Percentiles rank a stretch among this genome's conserved stretches.
phyloP scores from a whole-genome alignment of 331 rosid species.

The Quercus phellos region DNA sequence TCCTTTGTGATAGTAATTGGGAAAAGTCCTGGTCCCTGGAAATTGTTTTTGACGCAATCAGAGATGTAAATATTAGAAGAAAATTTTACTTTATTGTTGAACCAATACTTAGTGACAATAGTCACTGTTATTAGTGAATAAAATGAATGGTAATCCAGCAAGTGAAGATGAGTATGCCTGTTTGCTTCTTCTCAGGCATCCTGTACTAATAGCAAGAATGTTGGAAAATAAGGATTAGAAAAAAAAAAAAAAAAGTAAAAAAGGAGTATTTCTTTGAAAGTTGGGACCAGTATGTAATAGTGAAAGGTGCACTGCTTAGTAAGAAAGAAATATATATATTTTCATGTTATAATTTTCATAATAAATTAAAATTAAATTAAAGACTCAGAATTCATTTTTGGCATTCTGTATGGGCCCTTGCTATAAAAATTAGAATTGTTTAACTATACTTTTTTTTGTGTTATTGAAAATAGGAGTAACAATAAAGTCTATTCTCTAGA shows the following conservation, averaged over 20 bases:
- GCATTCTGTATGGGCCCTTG: background rate
- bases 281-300: background rate
- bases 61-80: background rate
- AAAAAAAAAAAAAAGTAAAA: background rate
- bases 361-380: background rate
- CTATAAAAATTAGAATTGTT: background rate
- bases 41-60: background rate
- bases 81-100: background rate
- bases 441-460: background rate
- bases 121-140: background rate
- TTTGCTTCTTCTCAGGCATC: background rate
- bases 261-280: background rate
- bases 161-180: background rate
- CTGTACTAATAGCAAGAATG: background rate
- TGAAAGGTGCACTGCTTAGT: background rate
- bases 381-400: background rate
- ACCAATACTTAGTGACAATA: background rate
- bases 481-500: background rate
- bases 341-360: background rate
- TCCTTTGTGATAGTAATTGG: background rate
- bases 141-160: background rate
- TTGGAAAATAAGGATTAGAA: background rate
- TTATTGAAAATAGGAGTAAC: background rate
- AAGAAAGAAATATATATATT: background rate
- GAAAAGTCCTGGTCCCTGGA: background rate